These are phyloP conservation scores for Azolla pinnata DNA, from an alignment of 75 land plant genomes.

Conservation along the genomic window DNA sequence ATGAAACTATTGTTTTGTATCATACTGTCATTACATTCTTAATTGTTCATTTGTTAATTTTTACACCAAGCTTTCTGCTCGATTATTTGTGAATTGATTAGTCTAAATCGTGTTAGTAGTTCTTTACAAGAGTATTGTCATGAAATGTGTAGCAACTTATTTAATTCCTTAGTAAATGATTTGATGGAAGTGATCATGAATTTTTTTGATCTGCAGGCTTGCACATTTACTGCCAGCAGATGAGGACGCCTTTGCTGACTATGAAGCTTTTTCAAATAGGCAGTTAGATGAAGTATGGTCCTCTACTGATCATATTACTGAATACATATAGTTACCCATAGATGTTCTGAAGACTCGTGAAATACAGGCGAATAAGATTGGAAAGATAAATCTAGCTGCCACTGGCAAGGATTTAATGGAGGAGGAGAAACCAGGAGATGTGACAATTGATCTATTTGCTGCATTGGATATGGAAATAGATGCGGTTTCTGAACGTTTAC, in stretches of 20 bases:
- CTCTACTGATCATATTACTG: not conserved
- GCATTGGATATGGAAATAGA: conserved; percentile 85
- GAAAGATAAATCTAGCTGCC: conserved; percentile 98
- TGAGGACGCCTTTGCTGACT: conserved; percentile 89
- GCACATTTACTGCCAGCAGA: conserved; percentile 87
- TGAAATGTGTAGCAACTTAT: too few species aligned
- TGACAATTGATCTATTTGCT: conserved; percentile 78
- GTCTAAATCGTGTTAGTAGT: too few species aligned
- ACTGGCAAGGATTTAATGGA: conserved; percentile 99
- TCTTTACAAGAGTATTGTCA: too few species aligned
- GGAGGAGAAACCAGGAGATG: conserved; percentile 96
- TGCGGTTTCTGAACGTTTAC: conserved; percentile 56
- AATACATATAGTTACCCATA: not conserved
- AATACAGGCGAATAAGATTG: conserved; percentile 87
- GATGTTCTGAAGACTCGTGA: not conserved
- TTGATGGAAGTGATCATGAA: too few species aligned
- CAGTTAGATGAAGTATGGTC: conserved; percentile 85
- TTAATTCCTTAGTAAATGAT: too few species aligned
- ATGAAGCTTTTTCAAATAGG: conserved; percentile 60
- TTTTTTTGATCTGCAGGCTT: conserved; percentile 33
- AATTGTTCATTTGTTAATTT: too few species aligned
- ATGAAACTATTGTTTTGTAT: too few species aligned
- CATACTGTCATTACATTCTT: too few species aligned
- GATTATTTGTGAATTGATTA: too few species aligned
- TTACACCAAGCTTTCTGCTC: too few species aligned